Evolutionary conservation across 495 filamentous ascomycete species (phyloP).

Genomic region (Corynascus novoguineensis): DNA sequence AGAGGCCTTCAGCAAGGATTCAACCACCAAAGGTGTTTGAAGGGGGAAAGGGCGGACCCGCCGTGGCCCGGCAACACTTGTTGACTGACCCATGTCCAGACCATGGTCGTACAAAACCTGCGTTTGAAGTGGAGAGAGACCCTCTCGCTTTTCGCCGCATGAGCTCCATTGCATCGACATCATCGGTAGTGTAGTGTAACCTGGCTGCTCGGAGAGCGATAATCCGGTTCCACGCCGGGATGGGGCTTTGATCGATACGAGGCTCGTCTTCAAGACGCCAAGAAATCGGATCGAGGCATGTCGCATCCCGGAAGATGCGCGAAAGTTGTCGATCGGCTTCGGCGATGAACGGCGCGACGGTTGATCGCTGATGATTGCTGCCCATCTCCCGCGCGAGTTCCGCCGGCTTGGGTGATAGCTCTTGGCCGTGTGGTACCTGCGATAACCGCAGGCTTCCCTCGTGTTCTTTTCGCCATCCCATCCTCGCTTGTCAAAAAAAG

Average conservation of each 20-base stretch:
- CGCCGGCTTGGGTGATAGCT: background rate
- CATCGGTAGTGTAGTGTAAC: no score
- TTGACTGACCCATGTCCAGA: background rate
- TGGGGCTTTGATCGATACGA: conserved; percentile 4
- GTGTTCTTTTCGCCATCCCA: background rate
- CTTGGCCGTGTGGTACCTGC: no score
- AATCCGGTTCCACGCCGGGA: background rate
- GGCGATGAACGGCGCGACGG: background rate
- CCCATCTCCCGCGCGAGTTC: background rate
- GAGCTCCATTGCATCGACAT: background rate
- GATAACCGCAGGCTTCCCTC: no score
- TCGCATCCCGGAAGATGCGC: background rate
- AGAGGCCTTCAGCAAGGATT: no score
- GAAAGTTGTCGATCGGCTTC: background rate
- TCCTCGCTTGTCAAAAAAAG: background rate
- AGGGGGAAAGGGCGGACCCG: background rate
- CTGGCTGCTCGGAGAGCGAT: background rate
- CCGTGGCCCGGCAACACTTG: background rate
- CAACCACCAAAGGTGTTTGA: no score
- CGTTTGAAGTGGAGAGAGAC: conserved; percentile 2
- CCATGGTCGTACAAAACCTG: conserved; percentile 1
- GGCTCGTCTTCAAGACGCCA: background rate
- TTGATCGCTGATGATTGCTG: background rate
- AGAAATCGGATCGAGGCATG: background rate
- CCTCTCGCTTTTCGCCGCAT: conserved; percentile 4